Conservation (phyloP, 169 alveolate genomes). For the Sarcocystis neurona region DNA sequence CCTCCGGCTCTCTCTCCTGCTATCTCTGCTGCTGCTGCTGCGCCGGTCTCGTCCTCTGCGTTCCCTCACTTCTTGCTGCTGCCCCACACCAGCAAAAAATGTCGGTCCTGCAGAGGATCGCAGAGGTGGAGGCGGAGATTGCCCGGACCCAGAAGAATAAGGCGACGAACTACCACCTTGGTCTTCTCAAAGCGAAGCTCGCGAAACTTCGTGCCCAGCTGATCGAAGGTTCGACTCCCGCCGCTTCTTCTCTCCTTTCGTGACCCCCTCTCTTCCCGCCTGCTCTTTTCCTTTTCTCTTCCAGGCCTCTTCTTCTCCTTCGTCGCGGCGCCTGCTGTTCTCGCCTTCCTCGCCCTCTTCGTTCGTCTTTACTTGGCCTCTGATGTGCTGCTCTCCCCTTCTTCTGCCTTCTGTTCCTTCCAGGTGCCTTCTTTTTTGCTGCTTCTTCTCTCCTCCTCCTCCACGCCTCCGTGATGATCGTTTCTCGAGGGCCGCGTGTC, state of each 20-base stretch:
- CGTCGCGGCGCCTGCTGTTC: not conserved
- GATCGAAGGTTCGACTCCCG: constrained; percentile 32
- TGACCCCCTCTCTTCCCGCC: not conserved
- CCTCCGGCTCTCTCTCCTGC: not conserved
- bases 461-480: too few relatives aligned
- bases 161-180: constrained; percentile 96
- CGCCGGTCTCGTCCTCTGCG: not conserved
- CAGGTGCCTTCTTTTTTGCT: too few relatives aligned
- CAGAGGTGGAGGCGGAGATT: constrained; percentile 97
- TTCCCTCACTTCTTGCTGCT: too few relatives aligned
- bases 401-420: too few relatives aligned
- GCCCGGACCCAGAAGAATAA: constrained; percentile 98
- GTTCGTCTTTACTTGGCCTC: too few relatives aligned
- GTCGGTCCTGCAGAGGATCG: constrained; percentile 56
- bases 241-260: not conserved
- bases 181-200: constrained; percentile 96
- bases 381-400: too few relatives aligned
- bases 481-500: too few relatives aligned
- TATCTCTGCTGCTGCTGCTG: not conserved
- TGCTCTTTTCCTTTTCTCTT: not conserved
- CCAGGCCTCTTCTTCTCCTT: not conserved
- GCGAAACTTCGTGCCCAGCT: constrained; percentile 94
- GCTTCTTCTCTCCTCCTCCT: too few relatives aligned
- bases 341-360: not conserved
- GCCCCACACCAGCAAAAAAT: constrained; percentile 7